Evolutionary conservation across 176 grass and related monocot species (phyloP).

Genomic region (Zea luxurians): DNA sequence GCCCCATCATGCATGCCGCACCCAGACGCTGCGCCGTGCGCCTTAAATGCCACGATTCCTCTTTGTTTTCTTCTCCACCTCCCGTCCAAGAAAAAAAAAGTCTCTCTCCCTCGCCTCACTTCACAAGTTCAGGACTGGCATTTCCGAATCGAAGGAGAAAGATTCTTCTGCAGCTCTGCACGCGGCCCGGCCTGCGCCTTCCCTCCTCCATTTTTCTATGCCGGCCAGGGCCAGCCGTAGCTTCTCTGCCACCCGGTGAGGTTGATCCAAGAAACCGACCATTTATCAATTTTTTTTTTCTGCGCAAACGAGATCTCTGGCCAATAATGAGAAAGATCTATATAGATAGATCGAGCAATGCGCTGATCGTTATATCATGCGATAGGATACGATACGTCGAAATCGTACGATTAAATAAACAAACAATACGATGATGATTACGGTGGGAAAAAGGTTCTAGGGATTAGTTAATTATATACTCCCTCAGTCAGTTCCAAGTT

Average conservation of each 20-base stretch:
- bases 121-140: slow-evolving; percentile 8
- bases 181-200: neutral
- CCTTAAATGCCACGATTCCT: slow-evolving; percentile 58
- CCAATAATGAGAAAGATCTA: neutral
- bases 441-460: neutral
- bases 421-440: slow-evolving; percentile 34
- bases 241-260: neutral
- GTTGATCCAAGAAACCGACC: neutral
- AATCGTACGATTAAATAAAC: slow-evolving; percentile 20
- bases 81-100: neutral
- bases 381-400: slow-evolving; percentile 1
- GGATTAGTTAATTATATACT: neutral
- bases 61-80: neutral
- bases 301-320: neutral
- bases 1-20: slow-evolving; percentile 34
- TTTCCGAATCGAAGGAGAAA: slow-evolving; percentile 31
- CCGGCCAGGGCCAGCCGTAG: neutral
- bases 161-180: slow-evolving; percentile 43
- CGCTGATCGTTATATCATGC: neutral
- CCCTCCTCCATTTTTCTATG: slow-evolving; percentile 21
- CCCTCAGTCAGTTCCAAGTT: too few species aligned
- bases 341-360: neutral
- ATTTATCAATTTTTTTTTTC: slow-evolving; percentile 5
- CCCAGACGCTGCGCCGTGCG: slow-evolving; percentile 40
- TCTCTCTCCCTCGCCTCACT: neutral